Conservation (phyloP, 164 flowering plant species). For the Hamamelis virginiana region DNA sequence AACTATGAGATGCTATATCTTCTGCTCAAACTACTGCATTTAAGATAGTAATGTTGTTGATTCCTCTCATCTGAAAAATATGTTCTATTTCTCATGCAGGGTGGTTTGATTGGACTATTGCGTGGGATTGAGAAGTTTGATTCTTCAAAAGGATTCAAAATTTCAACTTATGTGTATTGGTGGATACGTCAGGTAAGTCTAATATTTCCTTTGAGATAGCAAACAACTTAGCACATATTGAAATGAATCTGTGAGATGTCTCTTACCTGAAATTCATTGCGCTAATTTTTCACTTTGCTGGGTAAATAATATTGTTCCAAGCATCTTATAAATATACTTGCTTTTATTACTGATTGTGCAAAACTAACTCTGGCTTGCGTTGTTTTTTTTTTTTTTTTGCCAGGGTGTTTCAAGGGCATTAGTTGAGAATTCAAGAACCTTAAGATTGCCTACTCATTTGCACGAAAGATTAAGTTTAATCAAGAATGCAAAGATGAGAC, state of each 20-base stretch:
- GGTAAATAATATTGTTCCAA: neutral
- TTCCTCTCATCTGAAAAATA: neutral
- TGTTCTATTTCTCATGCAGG: conserved; percentile 40
- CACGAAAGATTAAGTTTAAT: conserved; percentile 85
- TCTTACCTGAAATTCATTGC: no score
- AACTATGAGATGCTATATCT: neutral
- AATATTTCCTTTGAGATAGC: neutral
- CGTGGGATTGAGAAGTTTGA: conserved; percentile 99
- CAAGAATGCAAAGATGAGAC: conserved; percentile 66
- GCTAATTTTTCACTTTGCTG: no score
- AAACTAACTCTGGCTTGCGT: conserved; percentile 4
- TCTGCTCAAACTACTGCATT: neutral
- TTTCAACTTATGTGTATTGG: conserved; percentile 98
- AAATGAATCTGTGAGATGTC: no score
- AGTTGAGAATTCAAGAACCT: conserved; percentile 74
- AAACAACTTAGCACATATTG: neutral
- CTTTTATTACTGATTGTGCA: neutral
- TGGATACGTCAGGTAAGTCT: conserved; percentile 92
- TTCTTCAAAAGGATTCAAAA: conserved; percentile 88
- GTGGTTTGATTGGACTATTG: conserved; percentile 86
- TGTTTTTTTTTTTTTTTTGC: conserved; percentile 3
- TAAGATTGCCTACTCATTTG: conserved; percentile 79
- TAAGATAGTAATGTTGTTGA: neutral
- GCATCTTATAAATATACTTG: neutral
- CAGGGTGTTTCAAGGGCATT: conserved; percentile 94